These are phyloP conservation scores for Diplodia intermedia DNA, from an alignment of 2,329 filamentous ascomycete genomes.

Conservation along the genomic window DNA sequence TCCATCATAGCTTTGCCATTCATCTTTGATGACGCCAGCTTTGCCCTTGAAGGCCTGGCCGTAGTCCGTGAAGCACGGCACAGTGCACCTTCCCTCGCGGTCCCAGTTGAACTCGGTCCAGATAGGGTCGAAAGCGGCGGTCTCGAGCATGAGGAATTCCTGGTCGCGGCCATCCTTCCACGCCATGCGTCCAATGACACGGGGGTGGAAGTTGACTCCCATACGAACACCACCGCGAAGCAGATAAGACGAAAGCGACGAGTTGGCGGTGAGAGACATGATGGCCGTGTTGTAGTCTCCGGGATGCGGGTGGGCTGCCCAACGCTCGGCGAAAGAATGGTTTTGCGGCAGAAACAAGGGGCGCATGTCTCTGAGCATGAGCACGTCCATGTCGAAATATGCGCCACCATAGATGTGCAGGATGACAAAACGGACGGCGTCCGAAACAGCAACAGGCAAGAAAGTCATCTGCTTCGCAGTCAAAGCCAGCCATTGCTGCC, in stretches of 20 bases:
- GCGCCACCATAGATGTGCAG: conserved; percentile 61
- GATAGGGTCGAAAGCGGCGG: conserved; percentile 63
- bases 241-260: conserved; percentile 61
- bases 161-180: conserved; percentile 62
- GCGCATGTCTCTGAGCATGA: conserved; percentile 63
- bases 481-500: conserved; percentile 61
- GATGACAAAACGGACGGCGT: conserved; percentile 63
- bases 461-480: conserved; percentile 64
- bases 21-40: conserved; percentile 54
- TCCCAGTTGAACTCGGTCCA: conserved; percentile 65
- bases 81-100: conserved; percentile 59
- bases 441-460: conserved; percentile 63
- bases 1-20: conserved; percentile 62
- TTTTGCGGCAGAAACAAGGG: conserved; percentile 59
- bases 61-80: conserved; percentile 63
- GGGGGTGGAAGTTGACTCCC: conserved; percentile 65
- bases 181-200: conserved; percentile 63
- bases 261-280: conserved; percentile 64
- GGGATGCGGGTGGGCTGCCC: conserved; percentile 60
- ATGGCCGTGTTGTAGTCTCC: conserved; percentile 65
- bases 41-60: conserved; percentile 60
- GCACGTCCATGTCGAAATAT: conserved; percentile 64
- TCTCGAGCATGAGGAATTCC: conserved; percentile 65
- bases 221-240: conserved; percentile 63
- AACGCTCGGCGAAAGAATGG: conserved; percentile 62